Base-by-base conservation (phyloP, 495 filamentous ascomycete genomes). In the Penicillium simplicissimum region DNA sequence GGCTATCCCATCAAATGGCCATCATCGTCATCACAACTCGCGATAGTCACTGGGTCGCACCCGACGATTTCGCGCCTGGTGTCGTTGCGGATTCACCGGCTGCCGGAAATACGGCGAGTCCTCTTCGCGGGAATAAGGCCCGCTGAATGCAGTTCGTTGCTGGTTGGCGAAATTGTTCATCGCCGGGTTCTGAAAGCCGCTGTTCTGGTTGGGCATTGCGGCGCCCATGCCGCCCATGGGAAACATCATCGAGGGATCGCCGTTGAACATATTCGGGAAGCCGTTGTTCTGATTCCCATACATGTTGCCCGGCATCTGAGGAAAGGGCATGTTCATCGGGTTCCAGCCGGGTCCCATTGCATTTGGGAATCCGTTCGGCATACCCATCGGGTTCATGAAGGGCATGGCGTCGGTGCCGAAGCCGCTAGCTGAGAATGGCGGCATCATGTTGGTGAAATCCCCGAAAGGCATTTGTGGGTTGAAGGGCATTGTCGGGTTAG, bases 91-190 rank as follows among this genome's bases (percentile, higher is more conserved):
- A 70, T 98, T 98, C 55, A 98, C 90, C 2, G 95, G 95, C 70
- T 96, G 93, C 21, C 95, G 87, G 74, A 98, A 95, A 74, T 98
- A 98, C 19, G 95, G 90, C 52, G 91, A 90, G 61, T 96, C 93
- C 63, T 96, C 92, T 58, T 91, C 90, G 55, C 86, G 84, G n/a
- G 81, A 78, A 60, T 81, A 79, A 6, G 86, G 85, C 19, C 82
- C 83, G 37, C 79, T 79, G 63, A 88, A 90, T 28, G 82, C 74
- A 9, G 84, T 88, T 55, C 88, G 83, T 76, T 95, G 89, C 73
- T 95, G 86, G 67, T 90, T 89, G 23, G 85, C 82, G 65, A 91
- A 91, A 52, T 75, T 73, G 33, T 77, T 76, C 64, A 75, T 74
- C 10, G 67, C 74, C 10, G 63, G 49, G 36, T 71, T 74, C 61